These are phyloP conservation scores for Lentinus brumalis DNA, from an alignment of 768 basidiomycete species.

Conservation along the genomic window DNA sequence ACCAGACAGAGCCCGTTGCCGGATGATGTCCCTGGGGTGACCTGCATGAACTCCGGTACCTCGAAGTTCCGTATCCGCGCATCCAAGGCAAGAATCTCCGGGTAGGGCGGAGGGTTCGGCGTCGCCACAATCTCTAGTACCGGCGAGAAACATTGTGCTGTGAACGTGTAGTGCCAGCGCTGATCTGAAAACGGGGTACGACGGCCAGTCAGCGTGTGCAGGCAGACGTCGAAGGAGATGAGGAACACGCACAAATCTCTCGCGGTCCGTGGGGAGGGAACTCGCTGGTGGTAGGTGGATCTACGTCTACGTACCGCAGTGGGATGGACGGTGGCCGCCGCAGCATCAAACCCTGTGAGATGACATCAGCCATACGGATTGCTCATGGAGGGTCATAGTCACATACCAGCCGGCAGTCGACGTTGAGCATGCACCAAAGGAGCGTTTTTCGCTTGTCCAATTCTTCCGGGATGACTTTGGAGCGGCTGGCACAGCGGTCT, in stretches of 20 bases:
- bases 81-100: slow-evolving; percentile 55
- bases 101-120: slow-evolving; percentile 53
- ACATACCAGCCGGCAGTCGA: slow-evolving; percentile 69
- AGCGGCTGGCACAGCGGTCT: slow-evolving; percentile 70
- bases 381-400: slow-evolving; percentile 7
- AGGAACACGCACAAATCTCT: slow-evolving; percentile 27
- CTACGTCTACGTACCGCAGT: slow-evolving; percentile 65
- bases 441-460: slow-evolving; percentile 67
- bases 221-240: neutral
- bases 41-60: slow-evolving; percentile 52
- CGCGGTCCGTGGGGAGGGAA: slow-evolving; percentile 27
- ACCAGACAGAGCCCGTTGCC: slow-evolving; percentile 17
- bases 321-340: slow-evolving; percentile 72
- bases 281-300: slow-evolving; percentile 35
- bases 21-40: slow-evolving; percentile 29
- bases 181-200: slow-evolving; percentile 47
- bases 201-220: neutral
- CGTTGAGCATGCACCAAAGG: slow-evolving; percentile 74
- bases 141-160: slow-evolving; percentile 61
- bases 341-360: slow-evolving; percentile 61
- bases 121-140: slow-evolving; percentile 60
- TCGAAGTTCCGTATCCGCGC: slow-evolving; percentile 54
- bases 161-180: slow-evolving; percentile 71
- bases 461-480: slow-evolving; percentile 71
- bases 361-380: slow-evolving; percentile 13